These are phyloP conservation scores for Candida palmyrensis DNA, from an alignment of 805 yeast genomes.

Conservation along the genomic window DNA sequence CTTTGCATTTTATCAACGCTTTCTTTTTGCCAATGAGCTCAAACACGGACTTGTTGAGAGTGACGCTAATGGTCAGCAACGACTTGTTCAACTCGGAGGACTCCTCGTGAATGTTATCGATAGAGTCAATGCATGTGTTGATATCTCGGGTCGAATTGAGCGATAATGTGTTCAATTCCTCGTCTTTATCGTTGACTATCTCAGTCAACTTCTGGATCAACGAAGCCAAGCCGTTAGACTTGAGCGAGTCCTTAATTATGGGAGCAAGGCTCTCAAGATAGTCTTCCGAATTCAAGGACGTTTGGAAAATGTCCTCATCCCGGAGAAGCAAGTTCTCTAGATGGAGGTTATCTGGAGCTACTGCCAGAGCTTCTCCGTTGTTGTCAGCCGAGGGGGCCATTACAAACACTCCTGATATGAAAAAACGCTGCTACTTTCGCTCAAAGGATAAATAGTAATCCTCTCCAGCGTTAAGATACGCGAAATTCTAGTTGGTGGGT, in stretches of 20 bases:
- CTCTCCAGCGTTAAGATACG: no score
- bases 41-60: constrained; percentile 59
- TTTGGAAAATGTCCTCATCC: constrained; percentile 39
- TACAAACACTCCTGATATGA: no score
- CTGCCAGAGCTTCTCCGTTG: no score
- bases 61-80: constrained; percentile 50
- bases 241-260: constrained; percentile 58
- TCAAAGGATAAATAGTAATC: no score
- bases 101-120: constrained; percentile 54
- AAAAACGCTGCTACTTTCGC: no score
- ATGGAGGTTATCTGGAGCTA: constrained; percentile 20
- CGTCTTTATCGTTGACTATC: constrained; percentile 56
- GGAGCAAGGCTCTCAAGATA: constrained; percentile 80
- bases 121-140: constrained; percentile 53
- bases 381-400: no score
- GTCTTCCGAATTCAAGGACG: constrained; percentile 55
- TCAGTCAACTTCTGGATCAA: constrained; percentile 52
- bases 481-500: no score
- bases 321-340: constrained; percentile 34
- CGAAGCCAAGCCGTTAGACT: constrained; percentile 47
- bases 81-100: constrained; percentile 55
- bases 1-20: constrained; percentile 53
- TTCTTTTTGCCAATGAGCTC: constrained; percentile 61
- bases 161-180: constrained; percentile 58
- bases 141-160: constrained; percentile 55